Conservation (phyloP, 306 rosid species). For the Acacia confusa region DNA sequence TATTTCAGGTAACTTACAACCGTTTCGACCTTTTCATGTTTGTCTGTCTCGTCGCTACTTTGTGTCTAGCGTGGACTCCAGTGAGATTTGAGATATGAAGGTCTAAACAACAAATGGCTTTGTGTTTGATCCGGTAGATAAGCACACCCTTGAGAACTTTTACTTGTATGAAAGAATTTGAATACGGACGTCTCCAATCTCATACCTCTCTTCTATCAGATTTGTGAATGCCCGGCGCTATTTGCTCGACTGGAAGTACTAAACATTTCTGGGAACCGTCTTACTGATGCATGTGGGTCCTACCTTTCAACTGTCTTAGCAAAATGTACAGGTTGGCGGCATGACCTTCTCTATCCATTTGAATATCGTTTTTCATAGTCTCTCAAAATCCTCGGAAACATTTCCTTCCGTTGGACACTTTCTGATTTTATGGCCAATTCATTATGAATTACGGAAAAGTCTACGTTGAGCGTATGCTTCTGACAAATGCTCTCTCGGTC, state of each 20-base stretch:
- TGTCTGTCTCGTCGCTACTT: slow-evolving; percentile 1
- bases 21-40: slow-evolving; percentile 28
- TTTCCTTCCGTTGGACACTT: slow-evolving; percentile 23
- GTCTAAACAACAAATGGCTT: slow-evolving; percentile 16
- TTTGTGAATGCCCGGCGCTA: slow-evolving; percentile 78
- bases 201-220: slow-evolving; percentile 46
- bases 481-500: neutral
- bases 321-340: slow-evolving; percentile 70
- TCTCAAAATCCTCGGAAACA: slow-evolving; percentile 17
- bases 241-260: slow-evolving; percentile 84
- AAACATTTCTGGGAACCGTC: slow-evolving; percentile 87
- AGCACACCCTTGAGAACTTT: slow-evolving; percentile 14
- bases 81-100: slow-evolving; percentile 17
- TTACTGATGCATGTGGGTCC: slow-evolving; percentile 87
- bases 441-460: slow-evolving; percentile 10
- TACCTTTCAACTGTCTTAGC: slow-evolving; percentile 78
- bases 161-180: slow-evolving; percentile 13
- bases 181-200: slow-evolving; percentile 22
- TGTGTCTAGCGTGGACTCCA: slow-evolving; percentile 6
- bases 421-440: slow-evolving; percentile 24
- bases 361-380: slow-evolving; percentile 20
- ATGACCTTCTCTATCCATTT: slow-evolving; percentile 26
- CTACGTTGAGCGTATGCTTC: neutral
- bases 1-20: slow-evolving; percentile 64
- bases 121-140: neutral